These are phyloP conservation scores for Lippia alba DNA, from an alignment of 305 asterid genomes.

Conservation along the genomic window DNA sequence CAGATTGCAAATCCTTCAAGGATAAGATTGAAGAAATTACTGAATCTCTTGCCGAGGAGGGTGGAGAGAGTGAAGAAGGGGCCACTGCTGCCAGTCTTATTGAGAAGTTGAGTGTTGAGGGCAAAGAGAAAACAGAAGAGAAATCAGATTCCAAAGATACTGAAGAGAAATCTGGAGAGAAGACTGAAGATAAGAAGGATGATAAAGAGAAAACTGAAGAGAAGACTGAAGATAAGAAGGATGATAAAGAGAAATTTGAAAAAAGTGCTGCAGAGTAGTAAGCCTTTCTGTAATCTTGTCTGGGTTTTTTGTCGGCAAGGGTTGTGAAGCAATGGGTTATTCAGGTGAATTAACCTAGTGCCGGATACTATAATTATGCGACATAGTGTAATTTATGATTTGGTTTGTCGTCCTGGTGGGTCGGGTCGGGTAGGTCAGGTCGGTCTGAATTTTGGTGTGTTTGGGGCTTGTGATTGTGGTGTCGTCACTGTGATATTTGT, in stretches of 20 bases:
- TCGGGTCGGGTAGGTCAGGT: constrained; percentile 22
- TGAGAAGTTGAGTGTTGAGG: constrained; percentile 58
- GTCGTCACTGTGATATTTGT: constrained; percentile 11
- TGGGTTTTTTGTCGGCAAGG: constrained; percentile 34
- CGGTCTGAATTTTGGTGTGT: constrained; percentile 23
- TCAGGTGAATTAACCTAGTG: constrained; percentile 38
- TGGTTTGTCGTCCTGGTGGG: constrained; percentile 37
- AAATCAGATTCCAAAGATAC: constrained; percentile 45
- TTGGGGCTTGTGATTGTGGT: constrained; percentile 7
- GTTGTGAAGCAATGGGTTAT: constrained; percentile 36
- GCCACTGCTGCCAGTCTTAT: constrained; percentile 65
- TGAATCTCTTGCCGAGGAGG: constrained; percentile 51
- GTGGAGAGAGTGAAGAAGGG: constrained; percentile 59
- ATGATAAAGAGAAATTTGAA: constrained; percentile 41
- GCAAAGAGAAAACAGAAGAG: constrained; percentile 48
- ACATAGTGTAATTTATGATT: constrained; percentile 31
- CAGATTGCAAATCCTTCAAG: constrained; percentile 81
- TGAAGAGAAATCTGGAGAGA: constrained; percentile 49
- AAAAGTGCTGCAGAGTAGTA: constrained; percentile 43
- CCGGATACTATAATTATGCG: constrained; percentile 27
- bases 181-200: constrained; percentile 24
- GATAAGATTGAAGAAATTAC: constrained; percentile 67
- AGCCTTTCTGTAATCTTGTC: constrained; percentile 34
- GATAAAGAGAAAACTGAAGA: constrained; percentile 44
- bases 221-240: constrained; percentile 28